phyloP scores from a whole-genome alignment of 805 yeast genomes.

The Grigorovia humatica region DNA sequence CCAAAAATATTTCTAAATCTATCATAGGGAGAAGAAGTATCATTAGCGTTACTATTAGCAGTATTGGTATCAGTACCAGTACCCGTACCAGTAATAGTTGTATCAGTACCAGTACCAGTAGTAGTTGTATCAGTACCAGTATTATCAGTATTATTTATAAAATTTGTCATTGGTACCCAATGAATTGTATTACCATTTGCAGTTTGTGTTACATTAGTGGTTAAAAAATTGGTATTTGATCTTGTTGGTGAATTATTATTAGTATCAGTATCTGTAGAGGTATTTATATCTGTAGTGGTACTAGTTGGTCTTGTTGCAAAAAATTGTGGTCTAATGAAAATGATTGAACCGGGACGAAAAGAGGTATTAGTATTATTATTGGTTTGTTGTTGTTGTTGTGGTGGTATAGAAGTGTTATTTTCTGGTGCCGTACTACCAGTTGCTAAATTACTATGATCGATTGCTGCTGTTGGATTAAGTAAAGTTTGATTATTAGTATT shows the following conservation, averaged over 20 bases:
- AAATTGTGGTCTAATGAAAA: neutral
- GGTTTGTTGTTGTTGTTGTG: neutral
- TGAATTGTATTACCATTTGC: neutral
- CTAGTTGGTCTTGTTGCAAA: neutral
- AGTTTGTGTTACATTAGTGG: neutral
- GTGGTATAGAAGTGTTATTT: neutral
- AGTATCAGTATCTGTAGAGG: neutral
- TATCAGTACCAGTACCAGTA: neutral
- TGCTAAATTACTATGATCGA: neutral
- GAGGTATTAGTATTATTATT: too few species aligned
- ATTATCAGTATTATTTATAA: neutral
- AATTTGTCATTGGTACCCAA: neutral
- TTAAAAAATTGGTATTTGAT: neutral
- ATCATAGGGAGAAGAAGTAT: conserved; percentile 10
- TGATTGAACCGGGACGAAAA: neutral
- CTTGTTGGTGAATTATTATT: neutral
- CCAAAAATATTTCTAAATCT: conserved; percentile 16
- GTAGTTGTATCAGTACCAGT: neutral
- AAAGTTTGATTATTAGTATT: neutral
- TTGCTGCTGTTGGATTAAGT: neutral
- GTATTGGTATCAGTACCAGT: neutral
- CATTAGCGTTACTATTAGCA: neutral
- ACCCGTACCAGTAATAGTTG: neutral
- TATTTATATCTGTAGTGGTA: neutral
- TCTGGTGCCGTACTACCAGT: neutral